phyloP scores from a whole-genome alignment of 441 rosid genomes.

The Erodium texanum region DNA sequence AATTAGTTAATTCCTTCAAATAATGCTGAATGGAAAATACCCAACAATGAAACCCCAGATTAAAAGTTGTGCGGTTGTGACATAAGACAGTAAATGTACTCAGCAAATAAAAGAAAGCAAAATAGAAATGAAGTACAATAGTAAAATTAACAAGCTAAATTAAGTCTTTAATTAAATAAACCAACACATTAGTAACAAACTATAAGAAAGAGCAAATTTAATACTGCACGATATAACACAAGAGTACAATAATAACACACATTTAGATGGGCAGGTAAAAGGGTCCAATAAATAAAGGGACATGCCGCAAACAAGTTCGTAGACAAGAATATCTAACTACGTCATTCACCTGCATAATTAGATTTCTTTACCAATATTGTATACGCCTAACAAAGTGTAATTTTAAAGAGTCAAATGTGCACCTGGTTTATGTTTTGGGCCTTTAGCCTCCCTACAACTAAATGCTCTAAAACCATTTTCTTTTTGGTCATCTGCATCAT shows the following conservation, averaged over 20 bases:
- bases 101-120: background rate
- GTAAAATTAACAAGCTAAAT: background rate
- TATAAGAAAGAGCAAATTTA: background rate
- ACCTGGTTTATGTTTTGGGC: slow-evolving; percentile 98
- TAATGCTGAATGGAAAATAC: background rate
- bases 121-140: background rate
- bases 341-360: background rate
- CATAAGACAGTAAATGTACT: background rate
- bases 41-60: background rate
- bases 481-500: slow-evolving; percentile 99
- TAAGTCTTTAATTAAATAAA: background rate
- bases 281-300: background rate
- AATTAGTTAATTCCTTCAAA: background rate
- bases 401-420: slow-evolving; percentile 3
- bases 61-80: background rate
- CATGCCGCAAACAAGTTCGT: background rate
- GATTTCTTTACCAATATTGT: background rate
- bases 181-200: background rate
- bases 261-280: background rate
- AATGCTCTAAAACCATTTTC: slow-evolving; percentile 99
- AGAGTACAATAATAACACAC: background rate
- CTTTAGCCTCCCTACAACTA: slow-evolving; percentile 96
- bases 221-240: background rate
- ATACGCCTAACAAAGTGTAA: background rate
- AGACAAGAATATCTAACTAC: background rate